These are phyloP conservation scores for Mycena haematopus DNA, from an alignment of 768 basidiomycete genomes.

Conservation along the genomic window DNA sequence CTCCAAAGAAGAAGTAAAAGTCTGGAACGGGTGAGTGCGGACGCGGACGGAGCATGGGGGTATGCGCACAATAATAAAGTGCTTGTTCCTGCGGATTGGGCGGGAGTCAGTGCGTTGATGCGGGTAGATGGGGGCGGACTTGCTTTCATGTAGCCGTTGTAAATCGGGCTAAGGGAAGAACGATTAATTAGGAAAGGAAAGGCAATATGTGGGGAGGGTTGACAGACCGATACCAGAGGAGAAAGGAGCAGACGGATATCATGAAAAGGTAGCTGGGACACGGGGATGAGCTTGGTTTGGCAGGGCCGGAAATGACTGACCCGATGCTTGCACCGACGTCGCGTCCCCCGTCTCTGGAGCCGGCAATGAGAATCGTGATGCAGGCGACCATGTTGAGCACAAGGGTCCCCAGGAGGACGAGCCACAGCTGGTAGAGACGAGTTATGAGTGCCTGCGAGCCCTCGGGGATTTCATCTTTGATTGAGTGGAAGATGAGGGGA, in stretches of 20 bases:
- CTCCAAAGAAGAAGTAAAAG: conserved; percentile 95
- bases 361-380: conserved; percentile 82
- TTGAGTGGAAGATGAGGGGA: conserved; percentile 94
- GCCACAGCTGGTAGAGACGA: conserved; percentile 92
- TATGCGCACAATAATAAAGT: conserved; percentile 84
- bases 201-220: conserved; percentile 19
- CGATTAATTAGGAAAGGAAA: conserved; percentile 19
- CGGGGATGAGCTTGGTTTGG: conserved; percentile 29
- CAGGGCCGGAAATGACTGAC: conserved; percentile 50
- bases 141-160: conserved; percentile 98
- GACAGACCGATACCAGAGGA: conserved; percentile 92
- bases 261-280: conserved; percentile 73
- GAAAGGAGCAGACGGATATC: conserved; percentile 81
- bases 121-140: conserved; percentile 32
- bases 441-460: conserved; percentile 80
- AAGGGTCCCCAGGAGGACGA: conserved; percentile 82
- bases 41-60: conserved; percentile 35
- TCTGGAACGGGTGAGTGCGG: conserved; percentile 58
- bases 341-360: conserved; percentile 74
- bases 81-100: conserved; percentile 76
- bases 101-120: conserved; percentile 32
- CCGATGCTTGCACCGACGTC: conserved; percentile 85
- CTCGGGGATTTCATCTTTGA: conserved; percentile 88
- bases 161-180: conserved; percentile 73
- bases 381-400: conserved; percentile 91